A percentile compares a stretch with the other conserved stretches of the same genome.
Evolutionary conservation across 1,284 basidiomycete species (phyloP).

Genomic region (Coniferiporia sulphurascens): DNA sequence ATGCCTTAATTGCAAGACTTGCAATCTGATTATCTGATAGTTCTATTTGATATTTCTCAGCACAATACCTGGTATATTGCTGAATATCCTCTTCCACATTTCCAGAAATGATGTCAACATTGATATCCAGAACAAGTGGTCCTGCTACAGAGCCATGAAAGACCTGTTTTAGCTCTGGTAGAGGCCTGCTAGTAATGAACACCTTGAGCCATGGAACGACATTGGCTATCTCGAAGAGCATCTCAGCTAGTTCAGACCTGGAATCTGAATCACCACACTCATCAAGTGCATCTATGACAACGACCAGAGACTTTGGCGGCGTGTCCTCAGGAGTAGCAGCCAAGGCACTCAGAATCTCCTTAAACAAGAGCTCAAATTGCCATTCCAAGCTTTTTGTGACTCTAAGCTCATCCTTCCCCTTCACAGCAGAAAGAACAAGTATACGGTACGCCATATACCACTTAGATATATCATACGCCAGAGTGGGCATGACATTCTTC

Average conservation of each 20-base stretch:
- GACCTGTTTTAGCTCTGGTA: background rate
- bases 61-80: background rate
- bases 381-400: background rate
- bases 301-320: background rate
- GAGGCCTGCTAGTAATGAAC: background rate
- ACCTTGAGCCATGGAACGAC: constrained; percentile 2
- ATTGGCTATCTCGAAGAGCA: background rate
- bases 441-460: background rate
- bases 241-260: background rate
- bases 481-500: background rate
- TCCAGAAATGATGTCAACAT: background rate
- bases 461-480: background rate
- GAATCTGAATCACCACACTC: background rate
- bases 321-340: background rate
- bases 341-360: background rate
- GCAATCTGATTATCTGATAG: background rate
- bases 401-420: background rate
- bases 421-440: background rate
- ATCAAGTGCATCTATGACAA: constrained; percentile 10
- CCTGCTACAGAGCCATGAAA: background rate
- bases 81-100: background rate
- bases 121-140: background rate
- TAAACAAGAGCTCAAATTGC: background rate
- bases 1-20: background rate
- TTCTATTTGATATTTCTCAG: background rate